phyloP scores from a whole-genome alignment of 139 green algal species.

The Chlorella sp. region DNA sequence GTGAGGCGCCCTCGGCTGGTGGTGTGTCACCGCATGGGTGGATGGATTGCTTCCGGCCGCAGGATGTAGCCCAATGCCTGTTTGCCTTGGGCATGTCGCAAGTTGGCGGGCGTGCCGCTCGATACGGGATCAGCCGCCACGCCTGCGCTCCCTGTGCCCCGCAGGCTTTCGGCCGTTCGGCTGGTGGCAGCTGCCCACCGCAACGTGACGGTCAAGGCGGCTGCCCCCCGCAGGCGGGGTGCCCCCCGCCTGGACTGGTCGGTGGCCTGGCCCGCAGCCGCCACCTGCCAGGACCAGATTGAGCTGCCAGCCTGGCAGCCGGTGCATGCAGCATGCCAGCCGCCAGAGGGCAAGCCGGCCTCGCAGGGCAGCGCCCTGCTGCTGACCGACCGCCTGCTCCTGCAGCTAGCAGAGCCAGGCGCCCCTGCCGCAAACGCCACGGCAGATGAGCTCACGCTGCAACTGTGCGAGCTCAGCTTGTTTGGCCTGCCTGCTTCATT shows the following conservation, averaged over 20 bases:
- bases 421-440: no score
- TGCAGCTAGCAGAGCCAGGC: not conserved
- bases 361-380: not conserved
- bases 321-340: not conserved
- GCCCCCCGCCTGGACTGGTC: no score
- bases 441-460: not conserved
- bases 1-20: not conserved
- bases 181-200: not conserved
- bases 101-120: not conserved
- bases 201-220: not conserved
- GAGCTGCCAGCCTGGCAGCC: constrained; percentile 7
- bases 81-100: not conserved
- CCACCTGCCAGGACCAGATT: not conserved
- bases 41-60: no score
- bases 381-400: constrained; percentile 6
- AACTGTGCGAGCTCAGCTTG: not conserved
- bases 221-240: no score
- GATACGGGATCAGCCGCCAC: not conserved
- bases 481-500: not conserved
- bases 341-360: no score
- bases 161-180: not conserved
- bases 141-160: not conserved
- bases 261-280: not conserved
- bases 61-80: not conserved
- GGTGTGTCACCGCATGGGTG: not conserved